Percentiles rank a stretch among this genome's conserved stretches.
Conservation (phyloP, 2,329 filamentous ascomycete genomes). For the Didymella exigua region DNA sequence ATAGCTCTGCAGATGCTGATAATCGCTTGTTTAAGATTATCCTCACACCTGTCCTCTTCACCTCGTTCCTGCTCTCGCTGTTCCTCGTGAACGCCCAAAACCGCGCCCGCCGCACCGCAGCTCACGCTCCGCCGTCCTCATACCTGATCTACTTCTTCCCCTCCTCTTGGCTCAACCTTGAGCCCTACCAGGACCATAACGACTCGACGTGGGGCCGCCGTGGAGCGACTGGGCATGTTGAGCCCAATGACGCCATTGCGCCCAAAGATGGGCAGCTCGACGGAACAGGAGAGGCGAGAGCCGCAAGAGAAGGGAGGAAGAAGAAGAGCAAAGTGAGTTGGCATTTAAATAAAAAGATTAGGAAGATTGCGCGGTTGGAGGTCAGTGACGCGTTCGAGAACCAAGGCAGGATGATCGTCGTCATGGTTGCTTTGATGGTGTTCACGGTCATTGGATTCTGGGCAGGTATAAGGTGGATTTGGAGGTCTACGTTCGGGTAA, state of each 20-base stretch:
- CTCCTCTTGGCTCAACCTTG: slow-evolving; percentile 45
- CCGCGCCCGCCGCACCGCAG: slow-evolving; percentile 55
- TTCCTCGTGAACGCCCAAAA: slow-evolving; percentile 65
- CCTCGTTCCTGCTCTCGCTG: slow-evolving; percentile 69
- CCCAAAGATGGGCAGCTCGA: slow-evolving; percentile 15
- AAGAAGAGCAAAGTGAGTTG: slow-evolving; percentile 39
- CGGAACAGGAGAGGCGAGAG: not conserved
- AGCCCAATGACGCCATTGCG: slow-evolving; percentile 28
- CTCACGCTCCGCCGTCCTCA: slow-evolving; percentile 31
- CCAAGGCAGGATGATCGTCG: slow-evolving; percentile 59
- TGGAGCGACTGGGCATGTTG: slow-evolving; percentile 25
- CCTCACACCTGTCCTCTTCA: slow-evolving; percentile 67
- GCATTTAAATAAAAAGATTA: slow-evolving; percentile 51
- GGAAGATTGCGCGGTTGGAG: slow-evolving; percentile 67
- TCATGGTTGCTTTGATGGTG: slow-evolving; percentile 49
- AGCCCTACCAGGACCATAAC: slow-evolving; percentile 52
- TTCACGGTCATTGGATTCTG: slow-evolving; percentile 24
- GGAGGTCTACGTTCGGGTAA: slow-evolving; percentile 8
- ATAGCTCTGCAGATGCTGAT: not conserved
- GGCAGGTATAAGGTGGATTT: slow-evolving; percentile 32
- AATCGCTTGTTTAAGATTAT: slow-evolving; percentile 46
- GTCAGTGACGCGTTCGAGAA: slow-evolving; percentile 68
- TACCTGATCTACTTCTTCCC: slow-evolving; percentile 31
- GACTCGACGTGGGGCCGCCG: slow-evolving; percentile 34
- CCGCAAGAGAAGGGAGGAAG: slow-evolving; percentile 3